Conservation (phyloP, 1,139 yeast species). For the Blastobotrys proliferans region DNA sequence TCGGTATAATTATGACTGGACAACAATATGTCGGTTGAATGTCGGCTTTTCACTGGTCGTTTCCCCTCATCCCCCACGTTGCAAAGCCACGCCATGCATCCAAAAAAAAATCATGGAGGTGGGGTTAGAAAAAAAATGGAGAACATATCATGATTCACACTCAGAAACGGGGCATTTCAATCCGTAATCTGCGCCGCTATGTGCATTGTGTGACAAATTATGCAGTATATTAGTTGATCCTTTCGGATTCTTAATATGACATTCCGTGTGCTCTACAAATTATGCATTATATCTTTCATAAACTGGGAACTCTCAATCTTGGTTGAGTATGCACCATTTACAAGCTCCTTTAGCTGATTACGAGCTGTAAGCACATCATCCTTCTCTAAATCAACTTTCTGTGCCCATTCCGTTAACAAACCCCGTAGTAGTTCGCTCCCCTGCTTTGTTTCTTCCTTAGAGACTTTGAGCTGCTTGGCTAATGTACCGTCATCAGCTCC, state of each 20-base stretch:
- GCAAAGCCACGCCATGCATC: no score
- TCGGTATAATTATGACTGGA: no score
- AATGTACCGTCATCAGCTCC: constrained; percentile 38
- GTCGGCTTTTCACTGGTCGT: no score
- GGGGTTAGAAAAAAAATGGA: no score
- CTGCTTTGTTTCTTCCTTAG: constrained; percentile 47
- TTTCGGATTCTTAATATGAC: background rate
- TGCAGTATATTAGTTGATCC: no score
- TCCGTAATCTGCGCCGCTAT: no score
- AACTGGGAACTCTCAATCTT: constrained; percentile 17
- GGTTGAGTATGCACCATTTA: constrained; percentile 17
- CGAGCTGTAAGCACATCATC: constrained; percentile 41
- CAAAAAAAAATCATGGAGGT: no score
- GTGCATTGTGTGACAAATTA: no score
- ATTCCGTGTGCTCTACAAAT: constrained; percentile 14
- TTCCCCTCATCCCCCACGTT: no score
- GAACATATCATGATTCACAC: no score
- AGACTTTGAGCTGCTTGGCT: constrained; percentile 18
- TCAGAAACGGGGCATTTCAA: no score
- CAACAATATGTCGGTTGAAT: no score
- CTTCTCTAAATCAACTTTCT: constrained; percentile 42
- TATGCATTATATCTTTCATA: constrained; percentile 21
- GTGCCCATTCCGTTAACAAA: constrained; percentile 61
- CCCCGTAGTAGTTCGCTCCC: constrained; percentile 56
- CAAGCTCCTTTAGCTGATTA: constrained; percentile 38